Percentiles rank a stretch among this genome's conserved stretches.
These are phyloP conservation scores for Veloboletus limbatus DNA, from an alignment of 1,284 basidiomycete species.

Conservation along the genomic window DNA sequence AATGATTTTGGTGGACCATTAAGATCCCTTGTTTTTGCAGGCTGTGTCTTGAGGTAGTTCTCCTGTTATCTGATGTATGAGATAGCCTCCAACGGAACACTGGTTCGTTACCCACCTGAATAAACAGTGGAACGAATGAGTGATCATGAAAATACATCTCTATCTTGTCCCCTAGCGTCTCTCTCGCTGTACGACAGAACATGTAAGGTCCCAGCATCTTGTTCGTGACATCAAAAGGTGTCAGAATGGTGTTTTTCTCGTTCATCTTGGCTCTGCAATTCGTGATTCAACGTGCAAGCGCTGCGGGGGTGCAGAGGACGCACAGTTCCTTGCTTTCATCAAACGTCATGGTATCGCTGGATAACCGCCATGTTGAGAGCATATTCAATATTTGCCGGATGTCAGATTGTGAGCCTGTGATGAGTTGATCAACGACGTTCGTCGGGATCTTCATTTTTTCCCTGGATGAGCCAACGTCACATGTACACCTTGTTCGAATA, in stretches of 20 bases:
- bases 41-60: slow-evolving; percentile 86
- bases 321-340: slow-evolving; percentile 89
- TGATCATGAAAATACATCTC: slow-evolving; percentile 97
- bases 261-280: slow-evolving; percentile 74
- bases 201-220: slow-evolving; percentile 89
- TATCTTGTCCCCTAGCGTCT: slow-evolving; percentile 89
- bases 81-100: not conserved
- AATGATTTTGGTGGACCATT: slow-evolving; percentile 64
- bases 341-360: slow-evolving; percentile 76
- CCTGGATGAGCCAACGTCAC: slow-evolving; percentile 39
- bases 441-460: slow-evolving; percentile 91
- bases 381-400: slow-evolving; percentile 97
- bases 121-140: slow-evolving; percentile 90
- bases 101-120: slow-evolving; percentile 59
- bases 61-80: slow-evolving; percentile 52
- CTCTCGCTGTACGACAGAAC: slow-evolving; percentile 78
- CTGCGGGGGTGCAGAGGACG: slow-evolving; percentile 30
- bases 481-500: not conserved
- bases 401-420: slow-evolving; percentile 87
- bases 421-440: slow-evolving; percentile 90
- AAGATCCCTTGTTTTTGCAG: slow-evolving; percentile 55
- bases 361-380: slow-evolving; percentile 94
- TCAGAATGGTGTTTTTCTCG: slow-evolving; percentile 89
- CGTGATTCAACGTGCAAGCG: slow-evolving; percentile 1
- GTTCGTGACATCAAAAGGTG: slow-evolving; percentile 84